These are phyloP conservation scores for Ophiocordyceps sinensis DNA, from an alignment of 2,329 filamentous ascomycete species.

Conservation along the genomic window DNA sequence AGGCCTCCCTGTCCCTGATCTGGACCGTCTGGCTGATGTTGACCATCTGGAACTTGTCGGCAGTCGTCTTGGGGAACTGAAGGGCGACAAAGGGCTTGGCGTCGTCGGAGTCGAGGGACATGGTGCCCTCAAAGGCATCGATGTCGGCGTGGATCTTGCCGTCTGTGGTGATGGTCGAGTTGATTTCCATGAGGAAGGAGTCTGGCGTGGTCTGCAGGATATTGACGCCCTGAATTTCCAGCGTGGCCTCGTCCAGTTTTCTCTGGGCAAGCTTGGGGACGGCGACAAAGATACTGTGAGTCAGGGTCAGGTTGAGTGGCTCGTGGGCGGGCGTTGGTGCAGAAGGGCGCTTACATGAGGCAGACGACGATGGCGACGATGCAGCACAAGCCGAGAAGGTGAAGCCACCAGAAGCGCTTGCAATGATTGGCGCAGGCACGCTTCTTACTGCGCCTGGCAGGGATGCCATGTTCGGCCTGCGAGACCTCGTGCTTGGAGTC, in stretches of 20 bases:
- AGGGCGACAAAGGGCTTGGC: constrained; percentile 35
- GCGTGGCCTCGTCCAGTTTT: constrained; percentile 37
- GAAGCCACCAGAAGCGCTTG: constrained; percentile 46
- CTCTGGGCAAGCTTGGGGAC: constrained; percentile 42
- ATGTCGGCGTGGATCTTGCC: constrained; percentile 36
- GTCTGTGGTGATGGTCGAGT: constrained; percentile 39
- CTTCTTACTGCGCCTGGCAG: constrained; percentile 17
- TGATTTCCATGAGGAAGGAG: constrained; percentile 36
- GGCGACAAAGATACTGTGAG: constrained; percentile 36
- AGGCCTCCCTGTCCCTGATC: constrained; percentile 31
- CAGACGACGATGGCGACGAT: constrained; percentile 40
- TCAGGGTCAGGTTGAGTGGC: not conserved
- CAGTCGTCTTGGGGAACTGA: constrained; percentile 35
- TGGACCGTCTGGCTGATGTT: constrained; percentile 34
- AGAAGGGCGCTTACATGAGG: constrained; percentile 36
- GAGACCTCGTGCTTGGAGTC: constrained; percentile 19
- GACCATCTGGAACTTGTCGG: constrained; percentile 32
- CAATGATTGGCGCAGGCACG: constrained; percentile 30
- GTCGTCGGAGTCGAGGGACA: constrained; percentile 36
- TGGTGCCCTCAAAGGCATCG: constrained; percentile 33
- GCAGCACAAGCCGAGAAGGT: constrained; percentile 34
- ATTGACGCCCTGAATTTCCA: constrained; percentile 35
- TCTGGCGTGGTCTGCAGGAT: constrained; percentile 30
- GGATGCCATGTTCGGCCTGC: constrained; percentile 19
- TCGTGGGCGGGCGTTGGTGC: not conserved